Evolutionary conservation across 1,139 yeast species (phyloP), one percentile per base, ranked within the genome.

Genomic region (Suhomyces maxii): DNA sequence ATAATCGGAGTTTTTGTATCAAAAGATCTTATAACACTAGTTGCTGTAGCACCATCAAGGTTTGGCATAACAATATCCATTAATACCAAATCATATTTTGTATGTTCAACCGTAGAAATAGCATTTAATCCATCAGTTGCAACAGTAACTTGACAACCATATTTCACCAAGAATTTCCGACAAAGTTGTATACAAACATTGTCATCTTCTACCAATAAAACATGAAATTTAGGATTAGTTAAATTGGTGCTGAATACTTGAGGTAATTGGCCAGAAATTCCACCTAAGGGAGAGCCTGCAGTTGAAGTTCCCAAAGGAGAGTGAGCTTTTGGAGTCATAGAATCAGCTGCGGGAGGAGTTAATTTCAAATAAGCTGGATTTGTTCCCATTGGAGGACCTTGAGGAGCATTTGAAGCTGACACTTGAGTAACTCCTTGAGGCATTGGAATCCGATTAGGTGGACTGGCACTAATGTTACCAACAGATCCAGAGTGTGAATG

Each of bases 51-150:
- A 40, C 98, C 98, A 64, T 91, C 97, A 46, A 91, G 71, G 61
- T 88, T 88, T 2, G 97, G 97, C 93, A 91, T 87, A 25, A 91
- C 95, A 44, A 88, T 89, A 67, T 90, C 97, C 96, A 91, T 89
- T 44, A 91, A 69, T 1, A 91, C 95, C 49, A 90, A 70, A 63
- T 90, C 96, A 60, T 86, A 90, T 56, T 83, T 80, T 34, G 82
- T 80, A 47, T 80, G 80, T 62, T 89, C 96, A 40, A 89, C 84
- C 1, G 86, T 85, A 32, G 84, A 80, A 41, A 93, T 89, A 2
- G 97, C 97, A 38, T 88, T 85, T 26, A 91, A 68, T 0, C 99
- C 99, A 68, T 91, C 97, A 13, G 90, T 86, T 0, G 90, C 97
- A 26, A 89, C 89, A 39, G 95, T 93, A 4, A 91, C 96, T 28